phyloP scores from a whole-genome alignment of 306 rosid genomes.

The Lotus japonicus region DNA sequence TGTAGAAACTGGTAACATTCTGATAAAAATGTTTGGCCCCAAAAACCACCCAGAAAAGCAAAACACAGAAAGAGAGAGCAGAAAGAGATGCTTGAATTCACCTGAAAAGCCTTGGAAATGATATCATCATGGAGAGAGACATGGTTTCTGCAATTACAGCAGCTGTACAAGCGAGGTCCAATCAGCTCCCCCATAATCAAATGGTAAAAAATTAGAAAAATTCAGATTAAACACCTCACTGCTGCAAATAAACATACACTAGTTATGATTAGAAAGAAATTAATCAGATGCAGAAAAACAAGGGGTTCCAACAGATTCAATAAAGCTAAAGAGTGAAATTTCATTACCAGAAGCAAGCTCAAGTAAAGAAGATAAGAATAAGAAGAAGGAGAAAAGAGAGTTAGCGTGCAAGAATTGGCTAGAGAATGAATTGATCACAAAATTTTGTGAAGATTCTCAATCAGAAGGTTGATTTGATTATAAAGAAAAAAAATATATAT shows the following conservation, averaged over 20 bases:
- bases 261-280: background rate
- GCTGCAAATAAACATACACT: too few species aligned
- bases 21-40: background rate
- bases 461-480: background rate
- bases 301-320: background rate
- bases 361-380: slow-evolving; percentile 36
- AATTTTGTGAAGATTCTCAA: slow-evolving; percentile 29
- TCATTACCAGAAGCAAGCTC: slow-evolving; percentile 43
- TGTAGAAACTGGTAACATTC: slow-evolving; percentile 3
- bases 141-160: slow-evolving; percentile 92
- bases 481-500: background rate
- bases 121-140: slow-evolving; percentile 95
- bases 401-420: slow-evolving; percentile 52
- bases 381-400: slow-evolving; percentile 6
- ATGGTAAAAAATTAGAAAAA: background rate
- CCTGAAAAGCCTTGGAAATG: slow-evolving; percentile 97
- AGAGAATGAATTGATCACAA: slow-evolving; percentile 31
- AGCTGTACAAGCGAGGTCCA: slow-evolving; percentile 91
- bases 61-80: background rate
- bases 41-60: slow-evolving; percentile 5
- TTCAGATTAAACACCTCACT: slow-evolving; percentile 30
- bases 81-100: slow-evolving; percentile 16
- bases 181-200: slow-evolving; percentile 81
- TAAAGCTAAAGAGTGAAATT: background rate
- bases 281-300: background rate